phyloP scores from a whole-genome alignment of 306 rosid genomes.

The apple (Malus domestica) region DNA sequence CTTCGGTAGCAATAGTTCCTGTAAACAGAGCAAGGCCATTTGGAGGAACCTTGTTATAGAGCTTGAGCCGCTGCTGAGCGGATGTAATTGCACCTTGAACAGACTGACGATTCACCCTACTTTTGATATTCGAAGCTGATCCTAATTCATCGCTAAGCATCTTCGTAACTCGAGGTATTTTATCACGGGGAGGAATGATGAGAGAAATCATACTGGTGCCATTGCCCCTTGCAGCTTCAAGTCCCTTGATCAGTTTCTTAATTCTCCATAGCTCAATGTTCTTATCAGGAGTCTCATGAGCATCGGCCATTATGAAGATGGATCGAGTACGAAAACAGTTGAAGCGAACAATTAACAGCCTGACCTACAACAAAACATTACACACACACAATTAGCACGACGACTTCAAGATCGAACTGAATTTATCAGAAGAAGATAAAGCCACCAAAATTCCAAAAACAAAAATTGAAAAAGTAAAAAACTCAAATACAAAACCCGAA shows the following conservation, averaged over 20 bases:
- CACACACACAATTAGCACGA: neutral
- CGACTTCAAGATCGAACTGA: neutral
- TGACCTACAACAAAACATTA: neutral
- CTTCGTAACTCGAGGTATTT: slow-evolving; percentile 26
- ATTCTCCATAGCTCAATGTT: slow-evolving; percentile 58
- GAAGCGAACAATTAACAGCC: neutral
- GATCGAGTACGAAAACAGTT: neutral
- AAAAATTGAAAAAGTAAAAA: too few species aligned
- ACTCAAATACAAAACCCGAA: too few species aligned
- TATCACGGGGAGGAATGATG: slow-evolving; percentile 52
- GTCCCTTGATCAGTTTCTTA: slow-evolving; percentile 51
- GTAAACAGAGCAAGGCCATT: slow-evolving; percentile 60
- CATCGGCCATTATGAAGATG: slow-evolving; percentile 30
- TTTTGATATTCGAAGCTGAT: slow-evolving; percentile 57
- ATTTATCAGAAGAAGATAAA: too few species aligned
- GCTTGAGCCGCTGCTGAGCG: slow-evolving; percentile 58
- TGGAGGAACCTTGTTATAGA: slow-evolving; percentile 53
- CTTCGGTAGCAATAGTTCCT: slow-evolving; percentile 51
- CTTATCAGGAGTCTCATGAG: slow-evolving; percentile 41
- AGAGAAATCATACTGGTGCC: slow-evolving; percentile 69
- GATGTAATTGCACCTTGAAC: slow-evolving; percentile 57
- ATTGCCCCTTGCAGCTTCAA: slow-evolving; percentile 55
- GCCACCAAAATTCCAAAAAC: too few species aligned
- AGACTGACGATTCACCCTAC: slow-evolving; percentile 57
- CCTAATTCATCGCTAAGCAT: slow-evolving; percentile 60